phyloP scores from a whole-genome alignment of 2,329 filamentous ascomycete species.

The Akanthomyces uredinophilus region DNA sequence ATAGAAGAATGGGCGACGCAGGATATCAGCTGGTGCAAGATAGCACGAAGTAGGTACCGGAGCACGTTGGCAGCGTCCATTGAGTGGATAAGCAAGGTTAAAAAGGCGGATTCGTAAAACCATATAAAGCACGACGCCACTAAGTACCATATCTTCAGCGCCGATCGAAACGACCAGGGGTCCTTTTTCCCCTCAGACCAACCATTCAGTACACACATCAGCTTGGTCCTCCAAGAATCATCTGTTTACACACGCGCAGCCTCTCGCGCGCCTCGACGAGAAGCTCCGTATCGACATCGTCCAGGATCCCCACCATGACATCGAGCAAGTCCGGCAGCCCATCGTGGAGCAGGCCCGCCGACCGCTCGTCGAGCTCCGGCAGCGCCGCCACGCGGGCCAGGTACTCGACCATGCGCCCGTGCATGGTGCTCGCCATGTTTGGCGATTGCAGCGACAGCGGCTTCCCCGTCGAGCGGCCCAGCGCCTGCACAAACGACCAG shows the following conservation, averaged over 20 bases:
- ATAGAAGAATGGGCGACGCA: too few relatives aligned
- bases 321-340: slow-evolving; percentile 43
- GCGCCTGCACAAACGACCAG: slow-evolving; percentile 79
- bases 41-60: too few relatives aligned
- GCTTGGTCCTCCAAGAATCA: slow-evolving; percentile 15
- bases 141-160: too few relatives aligned
- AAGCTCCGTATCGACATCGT: slow-evolving; percentile 56
- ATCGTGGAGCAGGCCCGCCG: slow-evolving; percentile 59
- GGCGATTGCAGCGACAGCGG: slow-evolving; percentile 43
- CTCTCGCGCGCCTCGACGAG: slow-evolving; percentile 70
- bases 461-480: slow-evolving; percentile 53
- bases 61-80: too few relatives aligned
- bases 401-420: slow-evolving; percentile 36
- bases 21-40: too few relatives aligned
- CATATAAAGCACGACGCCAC: too few relatives aligned
- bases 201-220: background rate
- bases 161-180: too few relatives aligned
- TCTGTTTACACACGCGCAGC: slow-evolving; percentile 55
- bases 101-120: too few relatives aligned
- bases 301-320: slow-evolving; percentile 36
- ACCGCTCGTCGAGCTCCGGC: slow-evolving; percentile 63
- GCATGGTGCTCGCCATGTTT: slow-evolving; percentile 31
- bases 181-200: background rate
- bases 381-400: slow-evolving; percentile 62
- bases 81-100: too few relatives aligned